Base-by-base conservation (phyloP, 257 asterid species). In the Orobanche coerulescens region DNA sequence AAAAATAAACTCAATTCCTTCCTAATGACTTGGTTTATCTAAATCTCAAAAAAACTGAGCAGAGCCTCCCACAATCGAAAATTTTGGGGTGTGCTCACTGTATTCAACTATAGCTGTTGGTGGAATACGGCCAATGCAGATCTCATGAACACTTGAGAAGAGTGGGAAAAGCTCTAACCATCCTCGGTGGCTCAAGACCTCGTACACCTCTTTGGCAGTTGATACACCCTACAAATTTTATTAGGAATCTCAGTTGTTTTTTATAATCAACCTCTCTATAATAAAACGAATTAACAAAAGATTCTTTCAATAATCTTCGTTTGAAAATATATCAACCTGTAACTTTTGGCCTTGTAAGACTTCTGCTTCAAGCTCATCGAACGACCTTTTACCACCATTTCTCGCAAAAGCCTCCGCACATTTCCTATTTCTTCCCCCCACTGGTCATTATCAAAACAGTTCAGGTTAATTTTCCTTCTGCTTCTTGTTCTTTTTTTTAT, bases 81-180 rank as follows among this genome's bases (percentile, higher is more conserved):
- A 72, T 10, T 81, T 73, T 16, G 90, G 95, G 6, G 79, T 58
- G 56, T 67, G 90, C 62, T 83, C 94, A 0, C 84, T 77, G 62
- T 81, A 81, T 59, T 82, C 79, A 42, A 84, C 95, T 34, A 92
- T 84, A 68, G 95, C 87, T 3, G 87, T 55, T 24, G 95, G 95
- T 52, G 88, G 95, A 54, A 86, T 84, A 28, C 61, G 90, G 13
- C 96, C 95, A 5, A 36, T 64, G 84, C 87, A 88, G 58, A 92
- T 92, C 82, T 88, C 83, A 30, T 92, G 98, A 44, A 92, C 96
- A 0, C 95, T 82, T 1, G 95, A 34, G 78, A 92, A 88, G 39
- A 92, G 95, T 11, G 98, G 98, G 72, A 92, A 92, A 26, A 75
- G 69, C 78, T 92, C 86, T 57, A 88, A 68, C 96, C 93, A 88